phyloP scores from a whole-genome alignment of 2,329 filamentous ascomycete genomes.

The Harringtonia aguacate region DNA sequence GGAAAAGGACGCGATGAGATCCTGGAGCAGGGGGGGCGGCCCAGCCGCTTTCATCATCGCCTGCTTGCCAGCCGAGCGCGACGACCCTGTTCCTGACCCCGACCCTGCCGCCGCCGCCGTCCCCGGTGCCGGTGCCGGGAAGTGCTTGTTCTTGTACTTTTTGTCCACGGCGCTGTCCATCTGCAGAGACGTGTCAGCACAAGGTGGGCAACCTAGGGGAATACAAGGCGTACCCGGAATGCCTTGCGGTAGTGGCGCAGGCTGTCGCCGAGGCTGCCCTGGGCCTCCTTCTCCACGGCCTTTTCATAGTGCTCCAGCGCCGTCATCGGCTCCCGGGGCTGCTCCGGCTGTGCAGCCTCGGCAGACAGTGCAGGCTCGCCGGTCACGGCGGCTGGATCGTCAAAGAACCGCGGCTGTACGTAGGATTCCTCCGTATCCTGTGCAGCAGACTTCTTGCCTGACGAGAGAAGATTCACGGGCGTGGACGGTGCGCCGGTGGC shows the following conservation, averaged over 20 bases:
- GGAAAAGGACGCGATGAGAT: conserved; percentile 70
- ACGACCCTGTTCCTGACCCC: too few species aligned
- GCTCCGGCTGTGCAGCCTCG: background rate
- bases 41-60: conserved; percentile 21
- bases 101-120: conserved; percentile 20
- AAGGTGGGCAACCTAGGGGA: background rate
- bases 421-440: conserved; percentile 26
- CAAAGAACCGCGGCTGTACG: conserved; percentile 22
- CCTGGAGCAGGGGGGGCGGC: conserved; percentile 42
- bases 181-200: conserved; percentile 27
- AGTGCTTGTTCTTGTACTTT: conserved; percentile 84
- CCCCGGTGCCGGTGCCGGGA: conserved; percentile 48
- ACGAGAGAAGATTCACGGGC: conserved; percentile 8
- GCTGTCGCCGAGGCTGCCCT: conserved; percentile 82
- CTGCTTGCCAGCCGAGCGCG: too few species aligned
- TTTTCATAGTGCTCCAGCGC: conserved; percentile 89
- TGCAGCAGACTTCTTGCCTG: conserved; percentile 14
- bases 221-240: conserved; percentile 53
- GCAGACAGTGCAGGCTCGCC: conserved; percentile 11
- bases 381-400: conserved; percentile 15
- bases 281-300: conserved; percentile 78
- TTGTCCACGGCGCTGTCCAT: conserved; percentile 79
- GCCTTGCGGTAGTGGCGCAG: conserved; percentile 80
- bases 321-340: conserved; percentile 45
- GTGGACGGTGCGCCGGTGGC: conserved; percentile 6